phyloP scores from a whole-genome alignment of 257 asterid species.

The Solanum arcanum region DNA sequence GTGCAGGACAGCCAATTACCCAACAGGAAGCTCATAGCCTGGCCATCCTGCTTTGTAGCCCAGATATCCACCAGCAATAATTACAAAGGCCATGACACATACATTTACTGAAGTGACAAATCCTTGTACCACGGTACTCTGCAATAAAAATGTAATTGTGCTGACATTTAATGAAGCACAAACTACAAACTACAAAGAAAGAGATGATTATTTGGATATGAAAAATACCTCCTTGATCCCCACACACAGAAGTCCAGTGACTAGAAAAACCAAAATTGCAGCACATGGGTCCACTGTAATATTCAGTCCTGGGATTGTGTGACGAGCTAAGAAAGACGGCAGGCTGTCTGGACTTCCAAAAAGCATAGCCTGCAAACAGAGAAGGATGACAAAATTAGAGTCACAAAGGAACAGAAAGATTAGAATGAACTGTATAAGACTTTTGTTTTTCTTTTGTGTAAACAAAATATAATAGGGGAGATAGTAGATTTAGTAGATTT shows the following conservation, averaged over 20 bases:
- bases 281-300: slow-evolving; percentile 90
- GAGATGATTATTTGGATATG: background rate
- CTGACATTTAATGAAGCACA: background rate
- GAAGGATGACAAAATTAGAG: background rate
- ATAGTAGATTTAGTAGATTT: background rate
- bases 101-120: slow-evolving; percentile 68
- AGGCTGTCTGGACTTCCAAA: slow-evolving; percentile 84
- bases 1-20: slow-evolving; percentile 29
- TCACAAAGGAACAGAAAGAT: background rate
- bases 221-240: slow-evolving; percentile 85
- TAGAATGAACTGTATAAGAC: background rate
- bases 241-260: slow-evolving; percentile 70
- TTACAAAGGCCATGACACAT: slow-evolving; percentile 89
- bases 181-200: background rate
- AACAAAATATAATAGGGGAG: background rate
- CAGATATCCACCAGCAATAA: slow-evolving; percentile 84
- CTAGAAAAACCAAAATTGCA: slow-evolving; percentile 61
- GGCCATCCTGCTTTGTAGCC: slow-evolving; percentile 98
- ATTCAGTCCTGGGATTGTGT: slow-evolving; percentile 72
- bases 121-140: slow-evolving; percentile 95
- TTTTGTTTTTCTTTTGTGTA: background rate
- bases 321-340: slow-evolving; percentile 72
- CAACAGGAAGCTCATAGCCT: slow-evolving; percentile 77
- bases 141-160: slow-evolving; percentile 4
- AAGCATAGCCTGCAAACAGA: slow-evolving; percentile 57